Evolutionary conservation across 1,139 yeast genomes (phyloP).

Genomic region (Yamadazyma diospyri): DNA sequence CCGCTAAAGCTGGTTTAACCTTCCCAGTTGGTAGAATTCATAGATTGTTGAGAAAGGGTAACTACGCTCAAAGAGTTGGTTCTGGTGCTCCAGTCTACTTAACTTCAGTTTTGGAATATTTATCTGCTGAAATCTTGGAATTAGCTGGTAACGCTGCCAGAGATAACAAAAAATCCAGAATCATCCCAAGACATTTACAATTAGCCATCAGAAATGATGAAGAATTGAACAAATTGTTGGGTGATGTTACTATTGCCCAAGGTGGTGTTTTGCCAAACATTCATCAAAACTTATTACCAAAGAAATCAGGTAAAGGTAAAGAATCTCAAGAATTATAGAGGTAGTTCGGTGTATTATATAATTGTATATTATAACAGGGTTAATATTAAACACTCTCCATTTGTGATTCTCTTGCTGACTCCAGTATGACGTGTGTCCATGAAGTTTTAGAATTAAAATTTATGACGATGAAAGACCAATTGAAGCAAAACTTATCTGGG

Average conservation of each 20-base stretch:
- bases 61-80: conserved; percentile 56
- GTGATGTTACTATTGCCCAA: conserved; percentile 93
- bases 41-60: conserved; percentile 53
- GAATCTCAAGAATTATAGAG: conserved; percentile 81
- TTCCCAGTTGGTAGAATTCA: conserved; percentile 58
- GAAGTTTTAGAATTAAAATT: too few relatives aligned
- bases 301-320: conserved; percentile 77
- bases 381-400: too few relatives aligned
- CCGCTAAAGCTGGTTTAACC: conserved; percentile 52
- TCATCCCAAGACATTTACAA: conserved; percentile 52
- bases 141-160: conserved; percentile 58
- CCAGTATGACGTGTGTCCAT: too few relatives aligned
- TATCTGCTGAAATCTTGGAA: conserved; percentile 54
- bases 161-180: conserved; percentile 57
- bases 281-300: conserved; percentile 93
- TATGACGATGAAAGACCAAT: too few relatives aligned
- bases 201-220: conserved; percentile 55
- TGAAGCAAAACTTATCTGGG: too few relatives aligned
- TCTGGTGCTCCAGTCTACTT: conserved; percentile 55
- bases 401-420: too few relatives aligned
- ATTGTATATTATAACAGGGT: conserved; percentile 14
- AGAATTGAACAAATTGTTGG: conserved; percentile 59
- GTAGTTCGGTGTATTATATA: conserved; percentile 23
- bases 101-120: conserved; percentile 51
- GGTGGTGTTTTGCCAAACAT: conserved; percentile 99